Base-by-base conservation (phyloP, 345 rosid genomes). In the Trapa incisa region DNA sequence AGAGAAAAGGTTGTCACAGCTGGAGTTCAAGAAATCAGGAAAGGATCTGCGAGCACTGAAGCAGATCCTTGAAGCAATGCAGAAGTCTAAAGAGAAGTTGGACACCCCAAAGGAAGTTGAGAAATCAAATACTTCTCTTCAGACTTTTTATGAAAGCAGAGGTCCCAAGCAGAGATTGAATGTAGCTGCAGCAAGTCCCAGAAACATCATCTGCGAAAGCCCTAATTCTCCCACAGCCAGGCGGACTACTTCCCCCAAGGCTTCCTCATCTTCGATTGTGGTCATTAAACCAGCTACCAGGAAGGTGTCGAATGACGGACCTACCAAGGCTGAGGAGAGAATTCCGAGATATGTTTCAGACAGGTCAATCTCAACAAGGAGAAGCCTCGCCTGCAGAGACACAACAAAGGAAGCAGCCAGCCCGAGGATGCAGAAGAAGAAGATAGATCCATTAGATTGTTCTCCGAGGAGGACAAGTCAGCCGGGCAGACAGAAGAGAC, bases 21-120 rank as follows among this genome's bases (percentile, higher is more conserved):
- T 83, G 6, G 87, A 87, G 82, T 94, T 89, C 80, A 79, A 79
- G 70, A 77, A 76, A 70, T 82, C 99, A 0, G 96, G 89, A 68
- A 91, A 87, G 79, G 99, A 87, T 76, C 92, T 86, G 65, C 84
- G 89, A 77, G 89, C 93, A 74, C 96, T 86, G 43, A 86, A 87
- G 75, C 97, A 87, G 74, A 86, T 85, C 75, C 91, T 87, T 61
- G 91, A 83, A 78, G 95, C 90, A 62, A 91, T 84, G 91, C 89
- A 89, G 75, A 88, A 84, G 79, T 77, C 81, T 1, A 81, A 85
- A 64, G 80, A 80, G 53, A 66, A 72, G 64, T 67, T 75, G 38
- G 81, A 79, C 22, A 72, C 74, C 71, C 80, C 77, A 57, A 75
- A 86, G 64, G 85, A 72, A 56, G 74, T 78, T 72, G 74, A 70